phyloP scores from a whole-genome alignment of 495 filamentous ascomycete genomes.

The Clavariopsis aquatica region DNA sequence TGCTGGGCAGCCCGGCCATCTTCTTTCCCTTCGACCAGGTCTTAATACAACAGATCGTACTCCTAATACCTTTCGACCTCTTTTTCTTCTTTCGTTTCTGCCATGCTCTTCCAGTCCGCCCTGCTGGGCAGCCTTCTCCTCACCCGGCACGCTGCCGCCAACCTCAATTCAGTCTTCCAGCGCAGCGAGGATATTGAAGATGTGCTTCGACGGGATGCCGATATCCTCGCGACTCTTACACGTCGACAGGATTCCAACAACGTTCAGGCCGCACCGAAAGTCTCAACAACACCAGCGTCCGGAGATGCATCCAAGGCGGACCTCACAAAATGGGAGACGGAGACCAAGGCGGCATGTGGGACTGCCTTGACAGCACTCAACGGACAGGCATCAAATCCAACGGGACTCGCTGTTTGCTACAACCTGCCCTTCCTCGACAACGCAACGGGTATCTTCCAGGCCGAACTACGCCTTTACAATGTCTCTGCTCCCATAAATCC shows the following conservation, averaged over 20 bases:
- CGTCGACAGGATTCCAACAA: constrained; percentile 24
- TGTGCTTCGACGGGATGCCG: constrained; percentile 26
- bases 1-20: constrained; percentile 35
- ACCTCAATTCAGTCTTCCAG: constrained; percentile 19
- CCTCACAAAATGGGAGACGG: constrained; percentile 51
- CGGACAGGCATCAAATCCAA: constrained; percentile 59
- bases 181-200: constrained; percentile 26
- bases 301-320: constrained; percentile 32
- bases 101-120: constrained; percentile 32
- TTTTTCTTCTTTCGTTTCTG: neutral
- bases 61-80: constrained; percentile 22
- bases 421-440: constrained; percentile 67
- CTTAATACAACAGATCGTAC: constrained; percentile 33
- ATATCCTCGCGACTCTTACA: constrained; percentile 24
- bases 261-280: constrained; percentile 7
- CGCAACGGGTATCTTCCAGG: constrained; percentile 64
- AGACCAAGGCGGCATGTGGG: constrained; percentile 55
- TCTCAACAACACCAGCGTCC: constrained; percentile 31
- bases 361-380: constrained; percentile 51
- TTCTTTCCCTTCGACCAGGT: constrained; percentile 21
- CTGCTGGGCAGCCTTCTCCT: constrained; percentile 32
- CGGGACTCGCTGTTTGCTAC: constrained; percentile 77
- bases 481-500: constrained; percentile 57
- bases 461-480: constrained; percentile 69
- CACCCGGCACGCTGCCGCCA: constrained; percentile 28